Conservation (phyloP, 2,329 filamentous ascomycete genomes). For the Beauveria sp. region DNA sequence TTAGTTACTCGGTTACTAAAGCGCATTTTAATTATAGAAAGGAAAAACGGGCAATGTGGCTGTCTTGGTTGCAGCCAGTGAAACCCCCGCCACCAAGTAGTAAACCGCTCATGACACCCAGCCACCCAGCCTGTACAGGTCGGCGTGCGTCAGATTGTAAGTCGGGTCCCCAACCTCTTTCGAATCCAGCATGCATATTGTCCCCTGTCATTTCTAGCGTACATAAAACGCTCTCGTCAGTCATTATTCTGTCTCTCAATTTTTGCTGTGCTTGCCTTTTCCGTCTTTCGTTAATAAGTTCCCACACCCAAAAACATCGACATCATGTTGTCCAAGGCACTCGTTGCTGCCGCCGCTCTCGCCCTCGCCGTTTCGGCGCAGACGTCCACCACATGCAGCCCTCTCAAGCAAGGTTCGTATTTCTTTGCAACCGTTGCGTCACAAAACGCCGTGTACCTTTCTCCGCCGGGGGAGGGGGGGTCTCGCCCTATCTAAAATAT, state of each 20-base stretch:
- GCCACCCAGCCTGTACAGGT: too few species aligned
- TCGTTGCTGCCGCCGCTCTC: constrained; percentile 37
- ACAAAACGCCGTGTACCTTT: not conserved
- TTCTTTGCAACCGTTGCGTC: not conserved
- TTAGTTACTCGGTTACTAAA: too few species aligned
- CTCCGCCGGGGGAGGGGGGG: too few species aligned
- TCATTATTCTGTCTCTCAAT: not conserved
- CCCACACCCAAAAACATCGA: not conserved
- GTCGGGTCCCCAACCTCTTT: too few species aligned
- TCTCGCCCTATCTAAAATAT: not conserved
- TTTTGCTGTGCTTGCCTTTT: not conserved
- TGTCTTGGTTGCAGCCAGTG: too few species aligned
- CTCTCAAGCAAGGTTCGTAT: constrained; percentile 39
- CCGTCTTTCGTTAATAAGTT: not conserved
- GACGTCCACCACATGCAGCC: constrained; percentile 48
- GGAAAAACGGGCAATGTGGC: too few species aligned
- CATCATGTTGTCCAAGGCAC: constrained; percentile 36
- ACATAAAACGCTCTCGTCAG: not conserved
- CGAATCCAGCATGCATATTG: too few species aligned
- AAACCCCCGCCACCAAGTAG: too few species aligned
- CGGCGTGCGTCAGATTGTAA: too few species aligned
- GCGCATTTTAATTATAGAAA: too few species aligned
- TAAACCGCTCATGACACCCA: too few species aligned
- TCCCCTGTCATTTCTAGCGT: not conserved
- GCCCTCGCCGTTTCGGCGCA: constrained; percentile 44